These are phyloP conservation scores for Penicillium bialowiezense DNA, from an alignment of 495 filamentous ascomycete genomes.

Conservation along the genomic window DNA sequence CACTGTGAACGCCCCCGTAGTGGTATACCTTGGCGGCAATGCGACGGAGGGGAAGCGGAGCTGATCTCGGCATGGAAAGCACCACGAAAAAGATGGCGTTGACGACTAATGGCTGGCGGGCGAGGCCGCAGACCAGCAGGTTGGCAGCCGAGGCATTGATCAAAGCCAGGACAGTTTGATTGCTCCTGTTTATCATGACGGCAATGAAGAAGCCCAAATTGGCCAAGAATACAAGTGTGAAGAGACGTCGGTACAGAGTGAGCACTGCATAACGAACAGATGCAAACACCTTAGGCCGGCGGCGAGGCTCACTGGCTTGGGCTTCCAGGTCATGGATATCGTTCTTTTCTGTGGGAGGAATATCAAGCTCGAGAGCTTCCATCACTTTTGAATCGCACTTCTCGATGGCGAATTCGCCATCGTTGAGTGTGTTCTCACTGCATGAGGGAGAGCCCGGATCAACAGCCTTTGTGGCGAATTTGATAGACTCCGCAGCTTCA, in stretches of 20 bases:
- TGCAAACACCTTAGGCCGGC: slow-evolving; percentile 30
- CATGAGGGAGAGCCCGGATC: slow-evolving; percentile 9
- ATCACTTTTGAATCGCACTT: slow-evolving; percentile 30
- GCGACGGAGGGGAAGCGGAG: slow-evolving; percentile 61
- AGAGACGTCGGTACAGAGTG: slow-evolving; percentile 51
- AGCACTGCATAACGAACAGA: slow-evolving; percentile 38
- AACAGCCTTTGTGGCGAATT: slow-evolving; percentile 24
- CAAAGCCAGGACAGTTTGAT: slow-evolving; percentile 34
- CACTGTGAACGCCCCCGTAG: slow-evolving; percentile 74
- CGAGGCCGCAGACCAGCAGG: slow-evolving; percentile 53
- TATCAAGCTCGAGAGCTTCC: slow-evolving; percentile 4
- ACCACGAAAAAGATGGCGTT: slow-evolving; percentile 66
- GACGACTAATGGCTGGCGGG: slow-evolving; percentile 72
- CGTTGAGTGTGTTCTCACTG: slow-evolving; percentile 25
- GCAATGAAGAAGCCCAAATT: slow-evolving; percentile 51
- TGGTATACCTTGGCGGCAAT: slow-evolving; percentile 73
- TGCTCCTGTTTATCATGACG: slow-evolving; percentile 29
- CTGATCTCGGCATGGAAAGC: slow-evolving; percentile 54
- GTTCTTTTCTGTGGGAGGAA: neutral
- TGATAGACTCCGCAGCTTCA: slow-evolving; percentile 22
- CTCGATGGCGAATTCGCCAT: slow-evolving; percentile 17
- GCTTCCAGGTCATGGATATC: slow-evolving; percentile 35
- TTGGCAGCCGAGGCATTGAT: slow-evolving; percentile 54
- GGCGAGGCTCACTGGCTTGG: slow-evolving; percentile 19
- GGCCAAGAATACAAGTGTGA: slow-evolving; percentile 48